phyloP scores from a whole-genome alignment of 2,329 filamentous ascomycete species.

The Nemania sp. region DNA sequence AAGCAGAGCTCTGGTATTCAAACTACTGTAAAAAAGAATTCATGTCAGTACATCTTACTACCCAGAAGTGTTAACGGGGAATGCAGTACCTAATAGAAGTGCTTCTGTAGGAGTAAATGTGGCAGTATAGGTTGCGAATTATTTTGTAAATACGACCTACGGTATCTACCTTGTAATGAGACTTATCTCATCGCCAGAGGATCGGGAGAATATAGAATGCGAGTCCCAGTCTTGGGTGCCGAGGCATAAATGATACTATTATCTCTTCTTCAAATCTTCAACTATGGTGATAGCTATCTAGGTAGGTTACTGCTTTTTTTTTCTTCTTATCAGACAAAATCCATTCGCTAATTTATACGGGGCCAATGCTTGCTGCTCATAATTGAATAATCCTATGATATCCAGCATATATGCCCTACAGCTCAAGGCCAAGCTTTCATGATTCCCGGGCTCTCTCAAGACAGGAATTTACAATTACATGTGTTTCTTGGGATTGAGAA shows the following conservation, averaged over 20 bases:
- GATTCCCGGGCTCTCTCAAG: too few relatives aligned
- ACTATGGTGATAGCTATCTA: background rate
- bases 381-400: background rate
- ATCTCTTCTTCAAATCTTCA: background rate
- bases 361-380: background rate
- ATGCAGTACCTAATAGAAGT: background rate
- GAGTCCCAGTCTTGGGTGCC: background rate
- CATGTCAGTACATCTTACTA: background rate
- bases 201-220: background rate
- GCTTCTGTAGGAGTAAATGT: background rate
- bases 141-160: background rate
- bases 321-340: background rate
- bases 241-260: background rate
- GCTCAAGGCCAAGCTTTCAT: background rate
- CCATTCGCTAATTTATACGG: background rate
- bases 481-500: constrained; percentile 3
- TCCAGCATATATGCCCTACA: background rate
- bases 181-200: background rate
- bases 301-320: background rate
- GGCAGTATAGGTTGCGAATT: background rate
- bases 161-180: background rate
- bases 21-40: background rate
- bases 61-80: background rate
- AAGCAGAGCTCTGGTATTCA: background rate
- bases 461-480: background rate